phyloP scores from a whole-genome alignment of 108 stramenopile species.

The Conticribra weissflogii region DNA sequence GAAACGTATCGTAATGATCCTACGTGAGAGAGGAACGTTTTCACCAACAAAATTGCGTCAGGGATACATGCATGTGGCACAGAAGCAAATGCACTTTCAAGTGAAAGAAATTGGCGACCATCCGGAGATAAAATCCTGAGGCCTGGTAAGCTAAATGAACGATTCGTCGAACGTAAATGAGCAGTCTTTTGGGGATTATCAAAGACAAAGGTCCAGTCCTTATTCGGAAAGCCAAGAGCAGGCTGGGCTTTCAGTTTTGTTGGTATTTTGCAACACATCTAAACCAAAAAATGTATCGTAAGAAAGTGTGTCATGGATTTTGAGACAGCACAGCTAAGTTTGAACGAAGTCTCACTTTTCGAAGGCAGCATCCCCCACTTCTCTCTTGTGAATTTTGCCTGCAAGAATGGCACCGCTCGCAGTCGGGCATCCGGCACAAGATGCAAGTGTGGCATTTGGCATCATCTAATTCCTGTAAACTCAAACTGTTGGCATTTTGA shows the following conservation, averaged over 20 bases:
- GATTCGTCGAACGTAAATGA: constrained; percentile 10
- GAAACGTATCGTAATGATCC: constrained; percentile 18
- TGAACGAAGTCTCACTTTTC: constrained; percentile 35
- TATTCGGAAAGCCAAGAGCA: constrained; percentile 29
- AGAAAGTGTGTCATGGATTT: neutral
- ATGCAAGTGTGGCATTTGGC: constrained; percentile 22
- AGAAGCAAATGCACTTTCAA: constrained; percentile 26
- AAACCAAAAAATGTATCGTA: neutral
- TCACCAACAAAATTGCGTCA: constrained; percentile 15
- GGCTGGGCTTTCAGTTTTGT: constrained; percentile 32
- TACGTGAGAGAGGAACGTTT: constrained; percentile 18
- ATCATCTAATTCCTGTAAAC: constrained; percentile 1
- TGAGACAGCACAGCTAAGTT: too few relatives aligned
- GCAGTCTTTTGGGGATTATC: constrained; percentile 27
- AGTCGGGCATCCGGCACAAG: constrained; percentile 35
- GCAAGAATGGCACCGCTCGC: constrained; percentile 33
- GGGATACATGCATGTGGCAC: constrained; percentile 15
- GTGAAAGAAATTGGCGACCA: constrained; percentile 23
- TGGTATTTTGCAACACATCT: constrained; percentile 51
- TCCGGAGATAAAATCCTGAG: constrained; percentile 32
- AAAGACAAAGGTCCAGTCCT: constrained; percentile 41
- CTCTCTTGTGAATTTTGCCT: neutral
- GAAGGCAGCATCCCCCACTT: constrained; percentile 13
- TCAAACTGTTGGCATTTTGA: neutral
- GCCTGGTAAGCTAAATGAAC: constrained; percentile 17